Percentiles rank a stretch among this genome's conserved stretches.
phyloP scores from a whole-genome alignment of 768 basidiomycete genomes.

The Phylloporus rhodoxanthus region DNA sequence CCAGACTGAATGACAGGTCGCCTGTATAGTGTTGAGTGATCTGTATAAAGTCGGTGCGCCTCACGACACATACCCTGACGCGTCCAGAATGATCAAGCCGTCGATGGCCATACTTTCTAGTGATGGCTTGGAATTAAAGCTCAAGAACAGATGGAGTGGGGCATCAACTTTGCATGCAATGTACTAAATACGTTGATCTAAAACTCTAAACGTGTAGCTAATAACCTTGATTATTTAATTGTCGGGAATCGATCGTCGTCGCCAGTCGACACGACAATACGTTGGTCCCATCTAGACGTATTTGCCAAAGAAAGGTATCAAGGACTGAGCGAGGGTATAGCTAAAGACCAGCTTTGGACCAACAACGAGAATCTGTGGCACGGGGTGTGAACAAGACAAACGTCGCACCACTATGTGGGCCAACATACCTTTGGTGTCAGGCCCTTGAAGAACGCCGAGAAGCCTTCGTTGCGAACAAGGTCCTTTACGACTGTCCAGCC shows the following conservation, averaged over 20 bases:
- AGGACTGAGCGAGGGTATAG: slow-evolving; percentile 92
- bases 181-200: slow-evolving; percentile 9
- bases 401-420: slow-evolving; percentile 6
- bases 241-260: neutral
- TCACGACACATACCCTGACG: slow-evolving; percentile 50
- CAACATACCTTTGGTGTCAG: slow-evolving; percentile 82
- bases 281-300: slow-evolving; percentile 52
- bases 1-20: slow-evolving; percentile 86
- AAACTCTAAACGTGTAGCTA: slow-evolving; percentile 3
- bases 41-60: neutral
- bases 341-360: slow-evolving; percentile 98
- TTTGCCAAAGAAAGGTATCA: slow-evolving; percentile 88
- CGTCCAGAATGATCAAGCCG: slow-evolving; percentile 75
- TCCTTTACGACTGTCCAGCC: slow-evolving; percentile 82
- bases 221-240: neutral
- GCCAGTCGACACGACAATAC: too few species aligned
- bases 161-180: slow-evolving; percentile 4
- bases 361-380: slow-evolving; percentile 78
- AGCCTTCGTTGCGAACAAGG: slow-evolving; percentile 81
- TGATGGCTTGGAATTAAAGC: neutral
- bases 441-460: slow-evolving; percentile 88
- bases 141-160: neutral
- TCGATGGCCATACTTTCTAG: slow-evolving; percentile 60
- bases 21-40: slow-evolving; percentile 29
- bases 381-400: slow-evolving; percentile 6